Conservation (phyloP, 1,284 basidiomycete genomes). For the Cryptococcus jaspeensis region DNA sequence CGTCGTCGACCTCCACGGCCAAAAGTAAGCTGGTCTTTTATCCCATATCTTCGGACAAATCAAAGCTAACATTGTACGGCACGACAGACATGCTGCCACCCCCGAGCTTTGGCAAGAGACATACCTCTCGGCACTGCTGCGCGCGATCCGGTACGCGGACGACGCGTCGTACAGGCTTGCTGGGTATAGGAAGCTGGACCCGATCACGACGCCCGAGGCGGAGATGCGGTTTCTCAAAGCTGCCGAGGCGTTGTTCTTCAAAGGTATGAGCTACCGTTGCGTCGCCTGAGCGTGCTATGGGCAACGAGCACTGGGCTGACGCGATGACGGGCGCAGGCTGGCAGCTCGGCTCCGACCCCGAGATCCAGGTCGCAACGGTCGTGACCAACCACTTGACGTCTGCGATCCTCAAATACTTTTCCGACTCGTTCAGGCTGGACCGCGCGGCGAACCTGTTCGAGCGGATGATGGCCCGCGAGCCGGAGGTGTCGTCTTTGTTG, state of each 20-base stretch:
- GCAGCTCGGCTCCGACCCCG: conserved; percentile 97
- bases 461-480: conserved; percentile 78
- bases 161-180: conserved; percentile 89
- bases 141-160: conserved; percentile 92
- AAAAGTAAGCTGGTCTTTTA: conserved; percentile 62
- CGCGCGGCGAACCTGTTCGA: conserved; percentile 94
- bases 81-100: conserved; percentile 85
- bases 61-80: conserved; percentile 59
- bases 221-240: conserved; percentile 89
- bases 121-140: conserved; percentile 86
- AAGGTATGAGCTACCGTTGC: conserved; percentile 61
- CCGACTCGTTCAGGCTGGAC: conserved; percentile 82
- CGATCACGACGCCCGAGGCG: conserved; percentile 83
- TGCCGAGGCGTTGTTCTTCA: conserved; percentile 84
- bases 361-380: conserved; percentile 97
- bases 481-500: conserved; percentile 84
- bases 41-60: too few relatives aligned
- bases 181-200: conserved; percentile 92
- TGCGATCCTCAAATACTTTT: conserved; percentile 95
- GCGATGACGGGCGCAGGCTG: conserved; percentile 62
- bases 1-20: conserved; percentile 89
- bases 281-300: background rate
- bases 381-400: conserved; percentile 95
- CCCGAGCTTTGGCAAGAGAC: conserved; percentile 96
- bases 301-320: background rate